Evolutionary conservation across 192 early-diverging fungal genomes (phyloP).

Genomic region (Backusella macrospora): DNA sequence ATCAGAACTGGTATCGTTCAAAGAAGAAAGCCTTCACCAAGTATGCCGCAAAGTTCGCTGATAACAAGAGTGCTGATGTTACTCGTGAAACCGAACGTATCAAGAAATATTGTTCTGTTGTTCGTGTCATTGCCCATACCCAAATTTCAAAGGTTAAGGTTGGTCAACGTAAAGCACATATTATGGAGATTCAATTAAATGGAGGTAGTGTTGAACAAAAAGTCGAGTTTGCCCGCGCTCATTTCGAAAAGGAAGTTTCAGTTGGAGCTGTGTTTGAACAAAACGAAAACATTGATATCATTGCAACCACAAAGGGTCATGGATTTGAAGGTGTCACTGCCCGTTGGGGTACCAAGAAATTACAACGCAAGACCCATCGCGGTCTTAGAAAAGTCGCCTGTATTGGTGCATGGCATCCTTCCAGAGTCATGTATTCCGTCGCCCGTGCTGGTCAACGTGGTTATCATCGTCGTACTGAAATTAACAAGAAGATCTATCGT

Average conservation of each 20-base stretch:
- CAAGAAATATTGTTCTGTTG: conserved; percentile 98
- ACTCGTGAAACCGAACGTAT: conserved; percentile 94
- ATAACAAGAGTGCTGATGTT: conserved; percentile 81
- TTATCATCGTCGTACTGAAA: conserved; percentile 99
- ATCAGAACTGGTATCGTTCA: conserved; percentile 99
- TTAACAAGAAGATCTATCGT: conserved; percentile 99
- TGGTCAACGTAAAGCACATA: conserved; percentile 99
- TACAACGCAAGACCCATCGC: conserved; percentile 99
- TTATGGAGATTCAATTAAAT: conserved; percentile 99
- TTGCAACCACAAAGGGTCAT: conserved; percentile 99
- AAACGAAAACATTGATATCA: conserved; percentile 99
- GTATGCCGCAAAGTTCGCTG: conserved; percentile 96
- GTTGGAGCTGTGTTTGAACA: conserved; percentile 93
- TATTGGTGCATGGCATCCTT: conserved; percentile 99
- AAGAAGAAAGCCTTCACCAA: conserved; percentile 99
- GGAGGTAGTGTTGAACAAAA: conserved; percentile 95
- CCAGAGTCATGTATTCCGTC: conserved; percentile 98
- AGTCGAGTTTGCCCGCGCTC: conserved; percentile 95
- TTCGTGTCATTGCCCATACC: conserved; percentile 98
- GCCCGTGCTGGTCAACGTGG: conserved; percentile 99
- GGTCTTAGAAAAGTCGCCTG: conserved; percentile 99
- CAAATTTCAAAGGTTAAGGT: conserved; percentile 95
- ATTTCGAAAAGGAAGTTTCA: conserved; percentile 97
- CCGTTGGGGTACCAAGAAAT: conserved; percentile 99
- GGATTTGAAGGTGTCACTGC: conserved; percentile 99